Evolutionary conservation across 768 basidiomycete species (phyloP).

Genomic region (Cystobasidium tubakii): DNA sequence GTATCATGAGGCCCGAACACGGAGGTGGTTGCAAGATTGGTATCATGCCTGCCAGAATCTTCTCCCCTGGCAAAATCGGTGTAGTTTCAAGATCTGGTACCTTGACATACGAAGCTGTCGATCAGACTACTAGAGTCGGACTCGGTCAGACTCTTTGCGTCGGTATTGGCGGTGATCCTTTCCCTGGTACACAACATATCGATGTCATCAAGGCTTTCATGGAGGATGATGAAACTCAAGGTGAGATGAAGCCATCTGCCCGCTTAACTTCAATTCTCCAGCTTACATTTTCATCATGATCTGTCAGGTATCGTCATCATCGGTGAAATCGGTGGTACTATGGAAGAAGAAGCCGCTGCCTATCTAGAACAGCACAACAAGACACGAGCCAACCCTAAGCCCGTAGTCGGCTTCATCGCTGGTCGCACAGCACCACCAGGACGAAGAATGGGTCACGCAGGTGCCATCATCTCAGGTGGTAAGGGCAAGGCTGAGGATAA

Average conservation of each 20-base stretch:
- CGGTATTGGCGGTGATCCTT: constrained; percentile 95
- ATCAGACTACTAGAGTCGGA: constrained; percentile 85
- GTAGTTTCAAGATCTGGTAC: constrained; percentile 94
- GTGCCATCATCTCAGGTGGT: constrained; percentile 89
- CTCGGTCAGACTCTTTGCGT: constrained; percentile 94
- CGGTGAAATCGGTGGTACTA: constrained; percentile 92
- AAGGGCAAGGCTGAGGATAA: constrained; percentile 93
- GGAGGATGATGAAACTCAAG: constrained; percentile 86
- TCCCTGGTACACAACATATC: constrained; percentile 90
- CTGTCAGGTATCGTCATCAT: constrained; percentile 83
- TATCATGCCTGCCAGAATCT: constrained; percentile 92
- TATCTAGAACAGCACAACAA: constrained; percentile 91
- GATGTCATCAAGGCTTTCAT: constrained; percentile 96
- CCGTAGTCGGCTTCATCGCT: constrained; percentile 95
- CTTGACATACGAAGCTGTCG: constrained; percentile 96
- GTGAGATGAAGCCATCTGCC: constrained; percentile 51
- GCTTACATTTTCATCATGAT: background rate
- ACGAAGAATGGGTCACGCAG: constrained; percentile 68
- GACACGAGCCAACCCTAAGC: constrained; percentile 76
- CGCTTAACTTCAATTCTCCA: background rate
- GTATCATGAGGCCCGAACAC: constrained; percentile 76
- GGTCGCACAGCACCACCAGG: constrained; percentile 97
- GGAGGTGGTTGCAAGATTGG: constrained; percentile 89
- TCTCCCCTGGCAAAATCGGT: constrained; percentile 89
- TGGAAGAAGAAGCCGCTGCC: constrained; percentile 99